phyloP scores from a whole-genome alignment of 1,284 basidiomycete genomes.

The Apiotrichum veenhuisii region DNA sequence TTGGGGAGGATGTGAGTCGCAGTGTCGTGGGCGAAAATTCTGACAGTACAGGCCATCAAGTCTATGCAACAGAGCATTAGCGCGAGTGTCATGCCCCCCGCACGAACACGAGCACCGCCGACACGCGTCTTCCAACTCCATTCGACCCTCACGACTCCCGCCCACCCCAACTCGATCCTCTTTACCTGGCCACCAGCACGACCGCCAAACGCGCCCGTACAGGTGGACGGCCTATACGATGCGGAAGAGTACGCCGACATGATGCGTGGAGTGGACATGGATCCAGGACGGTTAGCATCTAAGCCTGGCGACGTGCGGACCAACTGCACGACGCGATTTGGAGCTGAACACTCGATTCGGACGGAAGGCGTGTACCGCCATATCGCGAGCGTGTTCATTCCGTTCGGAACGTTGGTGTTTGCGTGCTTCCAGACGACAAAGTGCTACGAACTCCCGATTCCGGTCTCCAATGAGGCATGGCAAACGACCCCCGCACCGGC shows the following conservation, averaged over 20 bases:
- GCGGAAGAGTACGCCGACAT: slow-evolving; percentile 78
- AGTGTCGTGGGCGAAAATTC: neutral
- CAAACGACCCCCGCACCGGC: neutral
- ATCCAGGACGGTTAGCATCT: slow-evolving; percentile 50
- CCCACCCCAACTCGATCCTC: slow-evolving; percentile 53
- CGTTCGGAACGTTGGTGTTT: slow-evolving; percentile 67
- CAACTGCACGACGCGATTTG: slow-evolving; percentile 87
- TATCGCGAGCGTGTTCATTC: slow-evolving; percentile 87
- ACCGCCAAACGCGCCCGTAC: slow-evolving; percentile 20
- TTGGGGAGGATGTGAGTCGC: slow-evolving; percentile 48
- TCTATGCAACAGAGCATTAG: slow-evolving; percentile 32
- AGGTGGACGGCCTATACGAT: slow-evolving; percentile 60
- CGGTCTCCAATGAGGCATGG: neutral
- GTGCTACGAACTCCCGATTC: slow-evolving; percentile 50
- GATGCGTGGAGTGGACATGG: slow-evolving; percentile 72
- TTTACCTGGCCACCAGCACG: slow-evolving; percentile 76
- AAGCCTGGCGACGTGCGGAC: slow-evolving; percentile 68
- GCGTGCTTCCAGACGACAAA: slow-evolving; percentile 56
- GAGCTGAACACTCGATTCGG: slow-evolving; percentile 67
- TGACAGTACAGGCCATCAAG: slow-evolving; percentile 30
- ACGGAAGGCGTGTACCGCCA: slow-evolving; percentile 58
- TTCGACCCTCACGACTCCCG: slow-evolving; percentile 26
- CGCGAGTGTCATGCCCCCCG: slow-evolving; percentile 22
- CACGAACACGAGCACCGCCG: slow-evolving; percentile 33
- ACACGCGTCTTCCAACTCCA: slow-evolving; percentile 49